These are phyloP conservation scores for Podaxis rugospora DNA, from an alignment of 768 basidiomycete genomes.

Conservation along the genomic window DNA sequence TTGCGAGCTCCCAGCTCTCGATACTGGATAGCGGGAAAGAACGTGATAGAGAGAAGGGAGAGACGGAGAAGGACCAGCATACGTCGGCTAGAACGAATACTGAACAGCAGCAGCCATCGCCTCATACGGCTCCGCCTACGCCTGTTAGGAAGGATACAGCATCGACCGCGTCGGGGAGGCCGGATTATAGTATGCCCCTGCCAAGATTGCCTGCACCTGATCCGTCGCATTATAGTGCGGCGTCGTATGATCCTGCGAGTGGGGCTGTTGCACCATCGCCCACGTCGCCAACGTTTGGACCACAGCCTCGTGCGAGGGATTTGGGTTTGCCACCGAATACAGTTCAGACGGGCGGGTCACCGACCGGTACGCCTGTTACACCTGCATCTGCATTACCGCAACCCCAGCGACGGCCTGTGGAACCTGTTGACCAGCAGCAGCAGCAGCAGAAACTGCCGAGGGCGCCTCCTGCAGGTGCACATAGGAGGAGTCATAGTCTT, in stretches of 20 bases:
- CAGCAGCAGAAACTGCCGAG: conserved; percentile 39
- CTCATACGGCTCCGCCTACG: conserved; percentile 22
- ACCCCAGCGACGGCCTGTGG: conserved; percentile 23
- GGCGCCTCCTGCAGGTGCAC: conserved; percentile 73
- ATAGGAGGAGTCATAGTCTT: conserved; percentile 79
- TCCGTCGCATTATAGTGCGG: conserved; percentile 74
- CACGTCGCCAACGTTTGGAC: conserved; percentile 50
- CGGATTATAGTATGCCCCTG: conserved; percentile 80
- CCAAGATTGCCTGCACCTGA: conserved; percentile 80
- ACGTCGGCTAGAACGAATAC: conserved; percentile 11
- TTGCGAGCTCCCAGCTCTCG: conserved; percentile 87
- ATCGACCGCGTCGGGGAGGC: conserved; percentile 29
- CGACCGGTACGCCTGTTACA: conserved; percentile 16
- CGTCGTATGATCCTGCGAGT: conserved; percentile 66
- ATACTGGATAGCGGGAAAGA: conserved; percentile 27
- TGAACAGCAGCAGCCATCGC: conserved; percentile 18
- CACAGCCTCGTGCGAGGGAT: conserved; percentile 65
- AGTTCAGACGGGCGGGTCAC: conserved; percentile 14
- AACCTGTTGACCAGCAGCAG: conserved; percentile 24
- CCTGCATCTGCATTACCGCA: conserved; percentile 5
- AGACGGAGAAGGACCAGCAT: conserved; percentile 9
- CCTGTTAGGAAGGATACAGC: conserved; percentile 23
- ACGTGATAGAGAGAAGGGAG: not conserved
- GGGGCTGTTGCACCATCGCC: conserved; percentile 51
- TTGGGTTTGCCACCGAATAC: conserved; percentile 48